Conservation (phyloP, 2,329 filamentous ascomycete species). For the Trichoderma gracile region DNA sequence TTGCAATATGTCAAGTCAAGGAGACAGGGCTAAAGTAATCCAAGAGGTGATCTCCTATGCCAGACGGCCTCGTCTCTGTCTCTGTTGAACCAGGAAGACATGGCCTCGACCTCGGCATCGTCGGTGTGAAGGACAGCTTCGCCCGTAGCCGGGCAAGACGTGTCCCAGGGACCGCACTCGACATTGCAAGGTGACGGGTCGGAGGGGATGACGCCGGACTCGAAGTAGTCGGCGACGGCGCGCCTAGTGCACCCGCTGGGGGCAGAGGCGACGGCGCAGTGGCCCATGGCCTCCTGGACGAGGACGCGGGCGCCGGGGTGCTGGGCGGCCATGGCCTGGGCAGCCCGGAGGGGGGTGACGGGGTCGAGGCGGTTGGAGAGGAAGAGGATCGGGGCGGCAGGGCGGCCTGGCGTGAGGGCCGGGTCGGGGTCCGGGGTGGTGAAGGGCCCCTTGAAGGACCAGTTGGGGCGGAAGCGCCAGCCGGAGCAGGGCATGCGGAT, state of each 20-base stretch:
- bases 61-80: background rate
- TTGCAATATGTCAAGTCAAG: too few relatives aligned
- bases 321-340: constrained; percentile 34
- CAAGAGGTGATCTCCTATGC: constrained; percentile 5
- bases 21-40: background rate
- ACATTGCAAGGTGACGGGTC: constrained; percentile 23
- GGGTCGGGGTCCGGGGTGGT: constrained; percentile 33
- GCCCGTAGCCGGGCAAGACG: constrained; percentile 3
- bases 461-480: constrained; percentile 42
- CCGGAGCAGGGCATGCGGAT: constrained; percentile 44
- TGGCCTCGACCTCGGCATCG: background rate
- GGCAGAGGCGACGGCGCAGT: constrained; percentile 29
- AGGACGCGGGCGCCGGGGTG: constrained; percentile 37
- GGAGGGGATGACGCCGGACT: constrained; percentile 35
- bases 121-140: background rate
- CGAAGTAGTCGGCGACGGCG: constrained; percentile 35
- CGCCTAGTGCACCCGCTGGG: constrained; percentile 31
- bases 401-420: constrained; percentile 34
- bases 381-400: constrained; percentile 47
- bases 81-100: constrained; percentile 17
- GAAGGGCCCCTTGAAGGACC: constrained; percentile 44
- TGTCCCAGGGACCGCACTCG: constrained; percentile 30
- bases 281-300: constrained; percentile 37
- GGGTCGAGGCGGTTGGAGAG: constrained; percentile 47
- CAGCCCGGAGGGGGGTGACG: constrained; percentile 47